Evolutionary conservation across 2,329 filamentous ascomycete genomes (phyloP), one percentile per base, ranked within the genome.

Genomic region (Penicillium palitans): DNA sequence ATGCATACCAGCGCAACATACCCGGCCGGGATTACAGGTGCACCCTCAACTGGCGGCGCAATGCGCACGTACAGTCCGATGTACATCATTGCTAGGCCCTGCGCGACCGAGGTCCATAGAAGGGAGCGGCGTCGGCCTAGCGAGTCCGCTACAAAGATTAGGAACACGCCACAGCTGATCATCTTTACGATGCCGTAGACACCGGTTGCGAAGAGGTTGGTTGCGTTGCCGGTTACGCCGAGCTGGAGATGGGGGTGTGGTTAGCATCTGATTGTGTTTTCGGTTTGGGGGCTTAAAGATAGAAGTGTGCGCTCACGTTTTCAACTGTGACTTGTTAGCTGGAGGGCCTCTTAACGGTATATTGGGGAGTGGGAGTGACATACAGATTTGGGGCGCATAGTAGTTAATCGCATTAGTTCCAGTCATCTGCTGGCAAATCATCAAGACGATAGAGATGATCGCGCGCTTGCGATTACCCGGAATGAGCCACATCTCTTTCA

Each of bases 171-270:
- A 68, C 86, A 89, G 40, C 84, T 83, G 10, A 80, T 74, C 74
- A 88, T 86, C 73, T 91, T 91, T 56, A 90, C 84, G 54, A 90
- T 81, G 27, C 88, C 88, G 69, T 90, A 91, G 63, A 91, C 83
- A 41, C 89, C 88, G 0, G 88, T 90, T 5, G 89, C 87, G 70
- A 91, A 89, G 25, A 91, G 83, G 19, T 83, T 84, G 41, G 83
- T 80, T 40, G 81, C 72, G 6, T 81, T 85, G 13, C 79, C 81
- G 1, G 68, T 76, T 55, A 91, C 80, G 19, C 88, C 88, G 2
- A 90, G 79, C 64, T 84, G 81, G n/a, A 53, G 21, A 47, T 33
- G 2, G 21, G 21, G 31, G 10, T n/a, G 19, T 55, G 25, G 39
- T 58, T 25, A 48, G 35, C n/a, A 13, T 48, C 13, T 12, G 10